A percentile compares a stretch with the other conserved stretches of the same genome.
These are phyloP conservation scores for Neodidymelliopsis sp. DNA, from an alignment of 2,329 filamentous ascomycete species.

Conservation along the genomic window DNA sequence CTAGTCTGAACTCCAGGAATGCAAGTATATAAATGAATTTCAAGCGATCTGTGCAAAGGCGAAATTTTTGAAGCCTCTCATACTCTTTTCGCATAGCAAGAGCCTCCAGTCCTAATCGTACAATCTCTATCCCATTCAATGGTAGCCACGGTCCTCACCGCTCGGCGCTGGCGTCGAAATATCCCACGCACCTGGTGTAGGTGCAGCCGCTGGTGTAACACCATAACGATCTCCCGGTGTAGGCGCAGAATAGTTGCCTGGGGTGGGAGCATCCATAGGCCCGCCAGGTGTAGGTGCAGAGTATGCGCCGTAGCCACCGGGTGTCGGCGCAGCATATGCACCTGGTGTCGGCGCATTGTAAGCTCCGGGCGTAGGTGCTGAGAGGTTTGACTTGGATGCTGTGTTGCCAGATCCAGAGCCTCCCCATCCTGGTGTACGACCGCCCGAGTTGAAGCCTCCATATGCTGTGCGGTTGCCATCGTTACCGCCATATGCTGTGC, in stretches of 20 bases:
- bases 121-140: slow-evolving; percentile 21
- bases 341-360: slow-evolving; percentile 49
- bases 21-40: too few relatives aligned
- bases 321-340: slow-evolving; percentile 47
- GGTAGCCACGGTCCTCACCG: slow-evolving; percentile 35
- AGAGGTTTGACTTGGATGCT: slow-evolving; percentile 39
- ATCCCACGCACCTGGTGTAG: slow-evolving; percentile 67
- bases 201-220: slow-evolving; percentile 55
- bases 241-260: slow-evolving; percentile 50
- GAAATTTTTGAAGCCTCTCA: too few relatives aligned
- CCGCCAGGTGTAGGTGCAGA: slow-evolving; percentile 48
- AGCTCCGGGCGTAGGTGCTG: slow-evolving; percentile 43
- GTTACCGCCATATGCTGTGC: slow-evolving; percentile 44
- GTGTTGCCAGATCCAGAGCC: slow-evolving; percentile 55
- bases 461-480: slow-evolving; percentile 53
- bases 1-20: too few relatives aligned
- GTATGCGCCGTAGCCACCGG: slow-evolving; percentile 45
- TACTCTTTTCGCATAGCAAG: too few relatives aligned
- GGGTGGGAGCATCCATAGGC: slow-evolving; percentile 50
- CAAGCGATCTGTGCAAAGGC: too few relatives aligned
- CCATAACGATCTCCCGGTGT: slow-evolving; percentile 49
- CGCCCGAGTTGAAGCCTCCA: slow-evolving; percentile 61
- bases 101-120: slow-evolving; percentile 16
- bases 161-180: slow-evolving; percentile 54
- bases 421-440: slow-evolving; percentile 62